Base-by-base conservation (phyloP, 2,329 filamentous ascomycete species). In the Diaporthe caulivora region DNA sequence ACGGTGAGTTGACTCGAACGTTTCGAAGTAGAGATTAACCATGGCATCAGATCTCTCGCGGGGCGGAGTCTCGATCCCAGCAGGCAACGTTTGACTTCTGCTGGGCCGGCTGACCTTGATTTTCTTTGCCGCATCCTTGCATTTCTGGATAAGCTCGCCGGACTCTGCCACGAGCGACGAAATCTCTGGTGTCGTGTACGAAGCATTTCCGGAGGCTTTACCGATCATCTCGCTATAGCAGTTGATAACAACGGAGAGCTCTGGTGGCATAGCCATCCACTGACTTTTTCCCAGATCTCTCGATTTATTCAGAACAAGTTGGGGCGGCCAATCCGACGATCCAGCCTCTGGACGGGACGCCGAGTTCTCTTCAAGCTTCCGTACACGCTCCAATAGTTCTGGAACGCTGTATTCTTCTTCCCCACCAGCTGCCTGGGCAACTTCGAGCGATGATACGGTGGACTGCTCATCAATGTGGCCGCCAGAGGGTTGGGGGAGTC, bases 1-100 rank as follows among this genome's bases (percentile, higher is more conserved):
- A 3, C 87, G 85, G 68, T 89, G 85, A 0, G 83, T 82, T 1
- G 83, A 84, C 73, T 89, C 89, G 72, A 87, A 89, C 0, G 80
- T 86, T 2, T 79, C 78, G 55, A 90, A 84, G 78, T 91, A 91
- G 0, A 86, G 75, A 1, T 77, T 72, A 9, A 83, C 82, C 78
- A 87, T 83, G 17, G 76, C 49, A 72, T 90, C 86, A 1, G 85
- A 79, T 7, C 78, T 34, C 13, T 78, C 79, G 1, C 80, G 81
- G 3, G 79, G 69, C 1, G 81, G 83, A 0, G 77, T 78, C 8
- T 11, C 17, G 6, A 37, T 31, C 17, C 49, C 44, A 73, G 53
- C 4, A 82, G 75, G 21, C 72, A 75, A 21, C 1, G 74, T 70
- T 15, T 81, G 76, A 42, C 73, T 76, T 70, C 82, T 79, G 37